Evolutionary conservation across 2,329 filamentous ascomycete genomes (phyloP).

Genomic region (Talaromyces sp.): DNA sequence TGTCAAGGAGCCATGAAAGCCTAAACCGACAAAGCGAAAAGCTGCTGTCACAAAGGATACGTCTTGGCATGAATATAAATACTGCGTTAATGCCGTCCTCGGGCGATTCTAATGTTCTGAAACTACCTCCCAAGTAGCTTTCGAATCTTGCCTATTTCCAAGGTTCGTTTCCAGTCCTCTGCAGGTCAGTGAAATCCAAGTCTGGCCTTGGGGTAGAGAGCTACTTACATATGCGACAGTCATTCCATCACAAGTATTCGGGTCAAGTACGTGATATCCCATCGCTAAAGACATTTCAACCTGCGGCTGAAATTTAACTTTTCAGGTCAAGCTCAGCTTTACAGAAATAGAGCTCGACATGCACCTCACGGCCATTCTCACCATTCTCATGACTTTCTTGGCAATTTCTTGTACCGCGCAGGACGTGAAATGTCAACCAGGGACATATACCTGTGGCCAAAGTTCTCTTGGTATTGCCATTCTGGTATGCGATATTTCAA

Average conservation of each 20-base stretch:
- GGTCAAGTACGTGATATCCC: neutral
- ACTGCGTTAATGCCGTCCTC: neutral
- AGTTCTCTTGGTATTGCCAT: neutral
- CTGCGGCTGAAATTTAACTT: neutral
- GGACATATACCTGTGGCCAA: neutral
- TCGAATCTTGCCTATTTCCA: neutral
- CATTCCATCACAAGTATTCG: neutral
- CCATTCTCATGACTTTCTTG: neutral
- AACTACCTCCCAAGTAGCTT: neutral
- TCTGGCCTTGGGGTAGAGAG: neutral
- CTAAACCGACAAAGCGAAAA: neutral
- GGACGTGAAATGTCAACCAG: neutral
- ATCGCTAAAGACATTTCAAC: neutral
- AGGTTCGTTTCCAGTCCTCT: neutral
- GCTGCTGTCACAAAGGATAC: neutral
- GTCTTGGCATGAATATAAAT: neutral
- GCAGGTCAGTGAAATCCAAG: neutral
- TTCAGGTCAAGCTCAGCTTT: neutral
- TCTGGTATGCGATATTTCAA: neutral
- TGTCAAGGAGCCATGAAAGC: neutral
- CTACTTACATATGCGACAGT: neutral
- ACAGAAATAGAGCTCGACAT: neutral
- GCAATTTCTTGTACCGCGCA: neutral
- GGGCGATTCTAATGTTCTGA: neutral
- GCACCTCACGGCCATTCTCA: neutral